Base-by-base conservation (phyloP, 2,329 filamentous ascomycete genomes). In the Onygena corvina region DNA sequence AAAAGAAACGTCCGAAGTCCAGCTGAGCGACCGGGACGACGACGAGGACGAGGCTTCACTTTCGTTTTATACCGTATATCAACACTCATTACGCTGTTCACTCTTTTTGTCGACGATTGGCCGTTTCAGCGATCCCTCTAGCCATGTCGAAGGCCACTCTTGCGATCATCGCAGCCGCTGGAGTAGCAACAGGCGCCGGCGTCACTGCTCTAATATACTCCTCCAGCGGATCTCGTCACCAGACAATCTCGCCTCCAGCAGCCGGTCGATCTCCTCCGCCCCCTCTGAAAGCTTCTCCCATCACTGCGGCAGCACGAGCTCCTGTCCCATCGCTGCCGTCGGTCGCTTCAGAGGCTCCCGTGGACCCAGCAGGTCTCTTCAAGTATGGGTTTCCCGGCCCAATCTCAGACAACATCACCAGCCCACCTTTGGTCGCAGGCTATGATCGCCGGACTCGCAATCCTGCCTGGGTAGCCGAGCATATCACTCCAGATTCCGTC, bases 381-480 rank as follows among this genome's bases (percentile, higher is more conserved):
- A 77, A 88, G 58, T 90, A 90, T 64, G 85, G 92, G 60, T 95
- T 96, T 68, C 90, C 92, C 0, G 92, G 92, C 51, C 92, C 92
- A 27, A 72, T 94, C 33, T 76, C 83, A 60, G 92, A 98, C 68
- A 74, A 94, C 36, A 82, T 88, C 49, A 76, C 76, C 49, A 83
- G 87, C 31, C 72, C 79, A 21, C 84, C 86, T 29, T 77, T 96
- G 48, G 77, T 89, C 56, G 94, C 89, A 27, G 82, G 84, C 59
- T 98, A 83, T 76, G 90, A 98, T 70, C 86, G 92, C 23, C 83
- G 86, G 53, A 83, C 81, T 36, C 81, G 89, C 63, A 98, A 98
- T 69, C 92, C 92, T 25, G 77, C 85, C 65, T 98, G 90, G 90
- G 92, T 89, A 6, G 82, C 84, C 55, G 92, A 98, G 72, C 92